Conservation (phyloP, 2,329 filamentous ascomycete species). For the Pyrenophora tritici-repentis region DNA sequence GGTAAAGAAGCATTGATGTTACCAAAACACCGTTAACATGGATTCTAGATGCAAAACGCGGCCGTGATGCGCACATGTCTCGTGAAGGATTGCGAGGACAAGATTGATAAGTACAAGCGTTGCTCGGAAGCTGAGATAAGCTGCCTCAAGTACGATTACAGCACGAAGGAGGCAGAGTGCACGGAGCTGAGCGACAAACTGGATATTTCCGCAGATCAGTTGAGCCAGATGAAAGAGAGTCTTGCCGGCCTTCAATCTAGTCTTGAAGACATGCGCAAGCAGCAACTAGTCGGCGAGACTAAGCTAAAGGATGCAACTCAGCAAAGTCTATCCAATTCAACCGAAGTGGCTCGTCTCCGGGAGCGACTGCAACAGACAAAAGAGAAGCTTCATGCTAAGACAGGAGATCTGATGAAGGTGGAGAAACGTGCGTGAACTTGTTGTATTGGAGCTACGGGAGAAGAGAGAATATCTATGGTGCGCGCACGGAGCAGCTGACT, state of each 20-base stretch:
- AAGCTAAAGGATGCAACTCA: no score
- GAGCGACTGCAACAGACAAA: conserved; percentile 13
- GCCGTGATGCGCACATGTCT: conserved; percentile 6
- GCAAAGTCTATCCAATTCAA: not conserved
- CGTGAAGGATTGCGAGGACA: conserved; percentile 10
- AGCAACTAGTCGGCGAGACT: no score
- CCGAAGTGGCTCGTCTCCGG: conserved; percentile 15
- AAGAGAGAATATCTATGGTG: no score
- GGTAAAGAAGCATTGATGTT: not conserved
- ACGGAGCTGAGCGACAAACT: conserved; percentile 10
- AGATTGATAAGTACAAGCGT: conserved; percentile 18
- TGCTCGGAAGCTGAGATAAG: conserved; percentile 20
- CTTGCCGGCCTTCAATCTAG: not conserved
- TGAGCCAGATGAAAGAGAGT: conserved; percentile 13
- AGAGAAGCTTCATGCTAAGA: conserved; percentile 7
- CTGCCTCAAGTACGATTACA: conserved; percentile 15
- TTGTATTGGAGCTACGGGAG: no score
- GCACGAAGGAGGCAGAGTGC: conserved; percentile 17
- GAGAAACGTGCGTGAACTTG: no score
- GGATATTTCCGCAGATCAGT: conserved; percentile 4
- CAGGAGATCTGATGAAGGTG: conserved; percentile 5
- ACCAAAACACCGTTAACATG: not conserved
- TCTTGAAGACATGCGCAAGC: no score
- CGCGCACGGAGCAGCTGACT: no score
- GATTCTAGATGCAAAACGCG: conserved; percentile 1